A percentile compares a stretch with the other conserved stretches of the same genome.
These are phyloP conservation scores for Leccinum subgranulosum DNA, from an alignment of 768 basidiomycete species.

Conservation along the genomic window DNA sequence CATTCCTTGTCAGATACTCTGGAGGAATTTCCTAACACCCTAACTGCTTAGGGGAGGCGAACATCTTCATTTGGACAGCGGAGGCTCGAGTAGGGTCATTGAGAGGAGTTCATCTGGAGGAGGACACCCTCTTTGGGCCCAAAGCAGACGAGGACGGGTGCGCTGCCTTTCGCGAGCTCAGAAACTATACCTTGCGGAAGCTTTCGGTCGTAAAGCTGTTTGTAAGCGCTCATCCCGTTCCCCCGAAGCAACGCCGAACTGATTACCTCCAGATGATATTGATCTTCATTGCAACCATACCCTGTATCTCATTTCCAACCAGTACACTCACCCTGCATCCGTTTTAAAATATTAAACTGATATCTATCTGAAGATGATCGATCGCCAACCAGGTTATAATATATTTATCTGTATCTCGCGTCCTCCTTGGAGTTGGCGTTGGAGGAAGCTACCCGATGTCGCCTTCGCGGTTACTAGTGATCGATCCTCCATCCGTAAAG, in stretches of 20 bases:
- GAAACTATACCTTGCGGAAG: slow-evolving; percentile 51
- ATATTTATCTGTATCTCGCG: slow-evolving; percentile 64
- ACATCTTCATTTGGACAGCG: no score
- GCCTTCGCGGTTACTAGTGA: slow-evolving; percentile 62
- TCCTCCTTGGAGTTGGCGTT: slow-evolving; percentile 73
- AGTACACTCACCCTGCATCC: slow-evolving; percentile 26
- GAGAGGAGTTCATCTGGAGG: no score
- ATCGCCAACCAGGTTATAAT: slow-evolving; percentile 53
- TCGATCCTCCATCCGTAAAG: slow-evolving; percentile 61
- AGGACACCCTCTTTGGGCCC: no score
- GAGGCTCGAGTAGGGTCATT: no score
- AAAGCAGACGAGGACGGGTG: no score
- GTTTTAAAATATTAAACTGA: not conserved
- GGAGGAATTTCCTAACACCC: slow-evolving; percentile 47
- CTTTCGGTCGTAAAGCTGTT: slow-evolving; percentile 65
- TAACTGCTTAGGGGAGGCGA: slow-evolving; percentile 6
- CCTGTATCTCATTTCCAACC: slow-evolving; percentile 64
- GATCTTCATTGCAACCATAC: slow-evolving; percentile 74
- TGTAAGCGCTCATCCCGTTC: slow-evolving; percentile 36
- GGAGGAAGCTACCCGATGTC: slow-evolving; percentile 82
- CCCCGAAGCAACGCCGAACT: not conserved
- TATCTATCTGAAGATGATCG: slow-evolving; percentile 31
- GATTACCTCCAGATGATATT: slow-evolving; percentile 53
- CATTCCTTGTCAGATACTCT: slow-evolving; percentile 46
- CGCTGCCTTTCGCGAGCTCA: not conserved